Evolutionary conservation across 2,329 filamentous ascomycete genomes (phyloP), one percentile per base, ranked within the genome.

Genomic region (Diaporthe amygdali): DNA sequence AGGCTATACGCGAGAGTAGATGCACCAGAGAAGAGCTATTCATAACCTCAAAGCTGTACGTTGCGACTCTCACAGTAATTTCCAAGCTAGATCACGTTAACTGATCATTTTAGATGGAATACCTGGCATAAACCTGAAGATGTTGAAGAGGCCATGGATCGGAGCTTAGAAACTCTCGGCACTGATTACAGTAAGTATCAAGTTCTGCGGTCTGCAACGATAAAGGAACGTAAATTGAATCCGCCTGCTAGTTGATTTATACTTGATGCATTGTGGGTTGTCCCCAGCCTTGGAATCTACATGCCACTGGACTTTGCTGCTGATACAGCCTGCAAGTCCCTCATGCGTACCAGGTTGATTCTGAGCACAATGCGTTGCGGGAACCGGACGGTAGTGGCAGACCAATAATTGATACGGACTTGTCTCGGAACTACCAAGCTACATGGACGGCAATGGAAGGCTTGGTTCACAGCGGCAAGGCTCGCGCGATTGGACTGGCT

Each of bases 401-500:
- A 52, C 37, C 51, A 46, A 27, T 14, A 20, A 17, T 59, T 30
- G 25, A 32, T 20, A 14, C 49, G 2, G 52, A 67, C 2, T 46
- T 52, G 20, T 55, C n/a, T 30, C 52, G 52, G 32, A 61, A 54
- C 12, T 30, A 49, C 52, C 63, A 67, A 37, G 52, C 41, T 10
- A 71, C 52, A 5, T 61, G 63, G 63, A 41, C 63, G 17, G 69
- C 47, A 12, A 54, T 67, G 69, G 46, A 61, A 25, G 87, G 87
- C 81, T 82, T 90, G 22, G 82, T 83, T 30, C 84, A 79, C 14
- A 86, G 87, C 3, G 90, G 91, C 74, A 87, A 87, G 72, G 89
- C 88, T 54, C 87, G 85, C 75, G 88, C 90, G 59, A 93, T 94
- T 74, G 92, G 93, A 47, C 89, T 94, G 15, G 93, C 90, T 74